Conservation (phyloP, 2,329 filamentous ascomycete species). For the Paraphaeosphaeria minitans region DNA sequence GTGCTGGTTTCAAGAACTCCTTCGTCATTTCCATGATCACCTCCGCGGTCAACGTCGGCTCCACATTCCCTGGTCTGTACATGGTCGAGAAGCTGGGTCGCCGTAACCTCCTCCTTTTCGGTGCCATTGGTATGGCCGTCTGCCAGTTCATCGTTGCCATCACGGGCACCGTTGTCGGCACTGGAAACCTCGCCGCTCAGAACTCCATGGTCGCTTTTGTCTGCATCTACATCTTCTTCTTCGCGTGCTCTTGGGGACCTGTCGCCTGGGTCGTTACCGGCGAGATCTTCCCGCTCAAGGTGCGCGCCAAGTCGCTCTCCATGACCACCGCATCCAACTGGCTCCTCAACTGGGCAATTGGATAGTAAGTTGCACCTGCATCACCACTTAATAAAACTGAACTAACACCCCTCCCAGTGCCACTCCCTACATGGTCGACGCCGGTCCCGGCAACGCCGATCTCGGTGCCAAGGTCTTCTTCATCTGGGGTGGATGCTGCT, state of each 20-base stretch:
- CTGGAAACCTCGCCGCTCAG: constrained; percentile 46
- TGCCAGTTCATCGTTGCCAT: constrained; percentile 52
- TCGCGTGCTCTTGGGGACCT: constrained; percentile 78
- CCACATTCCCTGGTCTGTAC: constrained; percentile 74
- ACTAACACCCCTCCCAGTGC: constrained; percentile 19
- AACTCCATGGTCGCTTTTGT: constrained; percentile 50
- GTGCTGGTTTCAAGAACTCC: constrained; percentile 52
- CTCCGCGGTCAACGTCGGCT: constrained; percentile 76
- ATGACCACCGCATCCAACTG: constrained; percentile 64
- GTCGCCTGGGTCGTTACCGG: constrained; percentile 67
- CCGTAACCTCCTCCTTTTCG: constrained; percentile 73
- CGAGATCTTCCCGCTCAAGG: constrained; percentile 53
- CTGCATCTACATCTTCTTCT: constrained; percentile 80
- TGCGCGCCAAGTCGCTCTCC: constrained; percentile 54
- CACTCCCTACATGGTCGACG: constrained; percentile 74
- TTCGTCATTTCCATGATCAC: constrained; percentile 76
- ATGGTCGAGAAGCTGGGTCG: constrained; percentile 83
- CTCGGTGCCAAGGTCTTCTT: constrained; percentile 64
- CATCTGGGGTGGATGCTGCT: constrained; percentile 61
- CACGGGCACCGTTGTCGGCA: constrained; percentile 46
- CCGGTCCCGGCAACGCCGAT: constrained; percentile 64
- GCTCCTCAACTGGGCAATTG: constrained; percentile 58
- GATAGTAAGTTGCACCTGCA: constrained; percentile 27
- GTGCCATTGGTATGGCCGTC: constrained; percentile 71
- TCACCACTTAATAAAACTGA: neutral